Evolutionary conservation across 208 protist genomes (phyloP), one percentile per base, ranked within the genome.

Genomic region (Angomonas deanei): DNA sequence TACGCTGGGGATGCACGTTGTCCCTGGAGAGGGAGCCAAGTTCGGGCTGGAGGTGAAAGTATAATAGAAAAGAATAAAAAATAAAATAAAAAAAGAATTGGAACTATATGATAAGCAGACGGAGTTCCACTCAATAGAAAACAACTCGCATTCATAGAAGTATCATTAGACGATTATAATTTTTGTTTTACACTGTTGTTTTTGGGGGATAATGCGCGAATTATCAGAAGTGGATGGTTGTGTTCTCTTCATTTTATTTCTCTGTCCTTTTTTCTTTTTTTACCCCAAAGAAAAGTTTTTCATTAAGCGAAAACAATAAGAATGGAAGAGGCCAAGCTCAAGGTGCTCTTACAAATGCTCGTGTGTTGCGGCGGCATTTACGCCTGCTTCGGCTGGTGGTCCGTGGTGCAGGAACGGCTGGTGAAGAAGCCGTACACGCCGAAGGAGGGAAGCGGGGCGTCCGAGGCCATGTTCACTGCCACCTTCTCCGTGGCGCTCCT

Each of bases 371-470:
- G 64, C 3, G 88, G 88, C 32, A 92, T 94, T 68, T 90, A 91
- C 69, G 26, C 88, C 11, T 92, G 84, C 61, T 92, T 94, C 72
- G 77, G 74, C 17, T 66, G 84, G 56, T 94, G 88, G 85, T 90
- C 85, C 1, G 63, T 94, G n/a, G 86, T 90, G 62, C 84, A 92
- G 65, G 84, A 94, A 61, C 82, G 85, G 1, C 55, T 87, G 28
- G 71, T 91, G 6, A 94, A 74, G 32, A 79, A 83, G 49, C 81
- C 84, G 0, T 94, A 94, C 64, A 13, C 46, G 8, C 15, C 42
- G 34, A 39, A 34, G 42, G 28, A 30, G 13, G 26, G 28, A 10
- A 28, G 26, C 24, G 28, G 50, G 5, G 50, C 50, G 23, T 33
- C 50, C 5, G 1, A 58, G 30, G n/a, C 39, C 62, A 63, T 61